Conservation (phyloP, 2,329 filamentous ascomycete genomes). For the Colletotrichum chlorophyti region DNA sequence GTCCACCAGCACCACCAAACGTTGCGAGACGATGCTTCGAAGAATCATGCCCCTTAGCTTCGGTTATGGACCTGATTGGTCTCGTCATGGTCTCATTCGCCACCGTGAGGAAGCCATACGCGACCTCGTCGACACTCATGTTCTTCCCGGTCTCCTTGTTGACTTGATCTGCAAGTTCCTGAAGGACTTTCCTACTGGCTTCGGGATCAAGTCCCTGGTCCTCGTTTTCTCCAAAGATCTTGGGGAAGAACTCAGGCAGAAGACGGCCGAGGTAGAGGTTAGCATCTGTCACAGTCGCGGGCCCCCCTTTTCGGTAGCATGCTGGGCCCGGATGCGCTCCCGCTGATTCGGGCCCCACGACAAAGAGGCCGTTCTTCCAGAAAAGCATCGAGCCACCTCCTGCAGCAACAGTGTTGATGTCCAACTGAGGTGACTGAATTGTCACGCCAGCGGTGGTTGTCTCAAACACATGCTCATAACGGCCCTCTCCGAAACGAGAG, state of each 20-base stretch:
- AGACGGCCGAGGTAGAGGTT: slow-evolving; percentile 86
- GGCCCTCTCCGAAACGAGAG: slow-evolving; percentile 82
- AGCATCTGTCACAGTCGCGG: slow-evolving; percentile 91
- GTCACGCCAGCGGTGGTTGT: slow-evolving; percentile 94
- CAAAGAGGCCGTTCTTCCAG: slow-evolving; percentile 88
- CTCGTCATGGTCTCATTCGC: slow-evolving; percentile 92
- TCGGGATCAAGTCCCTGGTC: slow-evolving; percentile 79
- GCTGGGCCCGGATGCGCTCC: slow-evolving; percentile 89
- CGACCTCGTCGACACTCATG: slow-evolving; percentile 84
- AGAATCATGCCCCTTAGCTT: slow-evolving; percentile 91
- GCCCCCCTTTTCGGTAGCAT: slow-evolving; percentile 89
- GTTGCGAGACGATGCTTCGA: slow-evolving; percentile 89
- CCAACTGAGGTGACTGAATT: slow-evolving; percentile 88
- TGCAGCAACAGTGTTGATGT: slow-evolving; percentile 94
- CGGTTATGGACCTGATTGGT: slow-evolving; percentile 88
- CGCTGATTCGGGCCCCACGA: slow-evolving; percentile 88
- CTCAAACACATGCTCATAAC: slow-evolving; percentile 93
- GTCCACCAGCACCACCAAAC: slow-evolving; percentile 90
- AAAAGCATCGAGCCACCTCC: slow-evolving; percentile 86
- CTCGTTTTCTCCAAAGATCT: slow-evolving; percentile 92
- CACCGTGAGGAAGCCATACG: slow-evolving; percentile 87
- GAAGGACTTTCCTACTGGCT: slow-evolving; percentile 77
- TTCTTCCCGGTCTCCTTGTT: slow-evolving; percentile 75
- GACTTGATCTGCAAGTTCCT: slow-evolving; percentile 78
- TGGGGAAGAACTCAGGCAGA: slow-evolving; percentile 90